Evolutionary conservation across 108 stramenopile genomes (phyloP).

Genomic region (Pseudonitzschia multiseries): DNA sequence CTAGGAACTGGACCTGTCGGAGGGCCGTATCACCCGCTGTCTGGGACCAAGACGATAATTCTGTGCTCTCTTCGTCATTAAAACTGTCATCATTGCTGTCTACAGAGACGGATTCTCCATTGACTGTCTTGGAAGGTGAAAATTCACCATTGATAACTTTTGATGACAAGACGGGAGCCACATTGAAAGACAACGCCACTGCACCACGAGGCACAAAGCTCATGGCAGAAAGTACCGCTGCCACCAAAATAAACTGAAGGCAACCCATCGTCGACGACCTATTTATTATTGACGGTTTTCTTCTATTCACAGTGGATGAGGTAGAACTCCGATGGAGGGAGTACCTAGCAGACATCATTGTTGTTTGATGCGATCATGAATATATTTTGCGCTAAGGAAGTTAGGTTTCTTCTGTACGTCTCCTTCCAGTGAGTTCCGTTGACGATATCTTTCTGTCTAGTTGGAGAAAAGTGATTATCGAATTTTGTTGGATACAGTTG

Average conservation of each 20-base stretch:
- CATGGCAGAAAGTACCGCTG: neutral
- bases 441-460: neutral
- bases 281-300: neutral
- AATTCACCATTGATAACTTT: neutral
- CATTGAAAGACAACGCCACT: neutral
- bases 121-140: neutral
- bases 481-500: no score
- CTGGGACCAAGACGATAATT: slow-evolving; percentile 17
- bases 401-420: neutral
- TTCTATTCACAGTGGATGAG: neutral
- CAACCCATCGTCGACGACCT: neutral
- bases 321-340: neutral
- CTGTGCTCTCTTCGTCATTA: neutral
- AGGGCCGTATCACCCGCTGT: slow-evolving; percentile 27
- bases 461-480: no score
- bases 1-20: slow-evolving; percentile 36
- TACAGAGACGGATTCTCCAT: neutral
- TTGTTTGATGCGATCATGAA: neutral
- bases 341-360: neutral
- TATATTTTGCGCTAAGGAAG: neutral
- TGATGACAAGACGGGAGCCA: neutral
- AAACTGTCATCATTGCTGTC: neutral
- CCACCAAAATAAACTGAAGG: neutral
- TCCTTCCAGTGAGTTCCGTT: neutral
- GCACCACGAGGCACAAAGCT: neutral